Evolutionary conservation across 2,329 filamentous ascomycete species (phyloP).

Genomic region (Nothophoma quercina): DNA sequence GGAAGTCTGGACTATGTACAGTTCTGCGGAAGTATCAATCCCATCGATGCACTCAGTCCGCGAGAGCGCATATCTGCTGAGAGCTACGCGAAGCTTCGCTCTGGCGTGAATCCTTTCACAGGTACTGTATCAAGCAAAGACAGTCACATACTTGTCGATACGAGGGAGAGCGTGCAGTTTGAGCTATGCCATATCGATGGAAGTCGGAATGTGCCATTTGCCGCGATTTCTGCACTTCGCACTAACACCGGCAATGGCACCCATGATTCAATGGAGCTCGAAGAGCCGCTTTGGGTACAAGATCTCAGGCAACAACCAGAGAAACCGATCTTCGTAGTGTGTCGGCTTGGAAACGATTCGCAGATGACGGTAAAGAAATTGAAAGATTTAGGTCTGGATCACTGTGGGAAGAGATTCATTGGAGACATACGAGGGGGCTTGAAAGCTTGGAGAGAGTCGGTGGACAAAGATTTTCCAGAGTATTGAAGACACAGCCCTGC

Average conservation of each 20-base stretch:
- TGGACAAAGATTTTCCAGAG: slow-evolving; percentile 68
- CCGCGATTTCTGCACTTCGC: slow-evolving; percentile 53
- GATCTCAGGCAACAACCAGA: slow-evolving; percentile 36
- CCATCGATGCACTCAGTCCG: slow-evolving; percentile 64
- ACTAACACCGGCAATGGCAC: neutral
- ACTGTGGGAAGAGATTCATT: slow-evolving; percentile 64
- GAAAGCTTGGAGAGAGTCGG: slow-evolving; percentile 72
- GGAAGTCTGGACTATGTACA: slow-evolving; percentile 82
- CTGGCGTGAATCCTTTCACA: slow-evolving; percentile 44
- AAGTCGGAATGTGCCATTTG: slow-evolving; percentile 78
- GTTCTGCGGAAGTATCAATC: slow-evolving; percentile 75
- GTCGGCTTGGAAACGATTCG: slow-evolving; percentile 79
- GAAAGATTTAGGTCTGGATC: slow-evolving; percentile 66
- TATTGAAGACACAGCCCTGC: no score
- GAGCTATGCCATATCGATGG: slow-evolving; percentile 78
- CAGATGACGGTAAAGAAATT: slow-evolving; percentile 73
- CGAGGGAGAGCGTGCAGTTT: slow-evolving; percentile 84
- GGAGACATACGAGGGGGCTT: slow-evolving; percentile 77
- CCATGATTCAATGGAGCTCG: slow-evolving; percentile 13
- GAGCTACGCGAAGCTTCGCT: slow-evolving; percentile 61
- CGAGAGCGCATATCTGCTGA: slow-evolving; percentile 73
- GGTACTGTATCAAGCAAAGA: slow-evolving; percentile 39
- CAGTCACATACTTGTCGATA: slow-evolving; percentile 75
- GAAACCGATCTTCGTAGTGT: slow-evolving; percentile 73
- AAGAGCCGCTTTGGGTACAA: slow-evolving; percentile 38